phyloP scores from a whole-genome alignment of 1,284 basidiomycete genomes.

The Microbotryum saponariae region DNA sequence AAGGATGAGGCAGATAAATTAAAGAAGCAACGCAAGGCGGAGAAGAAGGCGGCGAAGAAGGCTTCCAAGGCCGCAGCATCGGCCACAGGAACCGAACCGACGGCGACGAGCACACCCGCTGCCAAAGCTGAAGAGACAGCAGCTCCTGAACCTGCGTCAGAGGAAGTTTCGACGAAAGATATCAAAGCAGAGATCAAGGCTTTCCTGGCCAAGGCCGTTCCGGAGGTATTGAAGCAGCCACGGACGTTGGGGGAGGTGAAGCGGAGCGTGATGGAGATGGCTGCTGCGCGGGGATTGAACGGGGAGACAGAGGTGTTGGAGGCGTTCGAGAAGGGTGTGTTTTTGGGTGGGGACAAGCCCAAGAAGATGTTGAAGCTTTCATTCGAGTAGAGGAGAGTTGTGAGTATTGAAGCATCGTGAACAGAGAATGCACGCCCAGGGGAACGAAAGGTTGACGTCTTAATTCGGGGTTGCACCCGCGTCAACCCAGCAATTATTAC shows the following conservation, averaged over 20 bases:
- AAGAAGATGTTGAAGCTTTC: conserved; percentile 5
- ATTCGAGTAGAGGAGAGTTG: not conserved
- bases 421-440: no score
- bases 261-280: conserved; percentile 6
- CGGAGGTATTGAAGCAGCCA: no score
- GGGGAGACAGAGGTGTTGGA: not conserved
- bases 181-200: no score
- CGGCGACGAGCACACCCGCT: conserved; percentile 5
- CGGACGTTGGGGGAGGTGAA: no score
- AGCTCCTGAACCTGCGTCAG: conserved; percentile 2
- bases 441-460: no score
- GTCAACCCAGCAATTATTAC: no score
- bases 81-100: not conserved
- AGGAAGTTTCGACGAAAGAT: no score
- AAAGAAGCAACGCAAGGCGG: not conserved
- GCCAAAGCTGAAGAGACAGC: conserved; percentile 1
- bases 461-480: no score
- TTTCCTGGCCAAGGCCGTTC: no score
- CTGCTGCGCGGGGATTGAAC: not conserved
- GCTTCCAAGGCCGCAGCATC: conserved; percentile 13
- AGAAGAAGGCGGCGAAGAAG: conserved; percentile 10
- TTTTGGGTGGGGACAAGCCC: conserved; percentile 3
- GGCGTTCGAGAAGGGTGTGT: conserved; percentile 1
- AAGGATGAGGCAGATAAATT: conserved; percentile 39
- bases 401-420: no score